Base-by-base conservation (phyloP, 2,329 filamentous ascomycete species). In the Hypoxylon sp. region DNA sequence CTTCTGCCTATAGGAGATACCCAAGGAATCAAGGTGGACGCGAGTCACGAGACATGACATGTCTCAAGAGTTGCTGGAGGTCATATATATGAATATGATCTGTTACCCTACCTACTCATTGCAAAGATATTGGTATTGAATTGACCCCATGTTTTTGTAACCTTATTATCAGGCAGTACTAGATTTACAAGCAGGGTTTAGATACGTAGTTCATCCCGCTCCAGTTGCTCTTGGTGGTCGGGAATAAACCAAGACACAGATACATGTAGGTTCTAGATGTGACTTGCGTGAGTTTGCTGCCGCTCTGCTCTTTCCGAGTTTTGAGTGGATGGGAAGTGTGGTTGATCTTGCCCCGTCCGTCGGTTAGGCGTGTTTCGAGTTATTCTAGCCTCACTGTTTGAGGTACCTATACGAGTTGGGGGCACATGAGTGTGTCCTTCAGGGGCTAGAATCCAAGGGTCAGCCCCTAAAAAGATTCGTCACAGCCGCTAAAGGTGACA, bases 301-400 rank as follows among this genome's bases (percentile, higher is more conserved):
- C 50, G 62, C 54, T 50, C 44, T 40, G 49, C 27, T 6, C 22
- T 44, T 48, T 48, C 27, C 50, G 42, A 54, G 17, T 60, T 35
- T 57, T 58, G 40, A 58, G n/a, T 56, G 54, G 61, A 61, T 51
- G 44, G 49, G 33, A 40, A 51, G 57, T 37, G 66, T 67, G 60
- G 66, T 63, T 63, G 69, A 71, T 66, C 66, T 31, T 50, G 53
- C 62, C 57, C 54, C 59, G 63, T 61, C 35, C 42, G 58, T 54
- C 48, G 30, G 48, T 55, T 64, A 69, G 61, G 64, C 25, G 57
- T 50, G 69, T 72, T 72, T 72, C 69, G 67, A 66, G 67, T 70
- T 68, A n/a, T 48, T 64, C 51, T 70, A 60, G 64, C 48, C 54
- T 60, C 64, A 61, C 37, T 57, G 57, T 58, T 65, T 20, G 40